Base-by-base conservation (phyloP, 176 grass and related monocot species). In the Paspalum vaginatum region DNA sequence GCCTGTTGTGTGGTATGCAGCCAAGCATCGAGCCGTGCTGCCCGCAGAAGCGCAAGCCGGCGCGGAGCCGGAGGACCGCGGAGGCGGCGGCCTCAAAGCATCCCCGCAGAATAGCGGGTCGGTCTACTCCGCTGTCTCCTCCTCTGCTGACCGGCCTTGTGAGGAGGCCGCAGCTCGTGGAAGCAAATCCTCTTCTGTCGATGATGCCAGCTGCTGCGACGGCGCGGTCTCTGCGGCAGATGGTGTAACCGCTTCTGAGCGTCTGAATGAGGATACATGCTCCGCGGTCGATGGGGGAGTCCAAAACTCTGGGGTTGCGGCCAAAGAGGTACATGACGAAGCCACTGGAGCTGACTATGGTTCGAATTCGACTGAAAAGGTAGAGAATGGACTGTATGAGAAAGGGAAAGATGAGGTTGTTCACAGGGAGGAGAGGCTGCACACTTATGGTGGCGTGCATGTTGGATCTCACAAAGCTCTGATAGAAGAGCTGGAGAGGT, bases 401-500 rank as follows among this genome's bases (percentile, higher is more conserved):
- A 47, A 85, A 73, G 49, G 32, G n/a, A 47, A 85, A 73, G 49
- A 37, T 86, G 73, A 62, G 43, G 26, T 58, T 40, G 20, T 53
- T 50, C 41, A 38, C 44, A 81, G 40, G 44, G 64, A 63, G 40
- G 70, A 85, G 42, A 71, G 41, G 26, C 4, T 15, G 2, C 78
- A 39, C 26, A 40, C 4, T 0, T 39, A 51, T 61, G 65, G 82
- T 48, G 59, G 62, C 54, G 69, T 82, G 15, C 27, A 53, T 69
- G 47, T 64, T 76, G 88, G 84, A 83, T 87, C 80, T 71, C 85
- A 84, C 75, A 70, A 87, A 60, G 68, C 78, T 55, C 76, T 91
- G 56, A 80, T 91, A 55, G 87, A 92, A 70, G 86, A 89, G 60
- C 78, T 88, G 74, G 88, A 83, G 74, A 83, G 70, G 65, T 89